Conservation (phyloP, 1,284 basidiomycete genomes). For the Ustilago bromivora region DNA sequence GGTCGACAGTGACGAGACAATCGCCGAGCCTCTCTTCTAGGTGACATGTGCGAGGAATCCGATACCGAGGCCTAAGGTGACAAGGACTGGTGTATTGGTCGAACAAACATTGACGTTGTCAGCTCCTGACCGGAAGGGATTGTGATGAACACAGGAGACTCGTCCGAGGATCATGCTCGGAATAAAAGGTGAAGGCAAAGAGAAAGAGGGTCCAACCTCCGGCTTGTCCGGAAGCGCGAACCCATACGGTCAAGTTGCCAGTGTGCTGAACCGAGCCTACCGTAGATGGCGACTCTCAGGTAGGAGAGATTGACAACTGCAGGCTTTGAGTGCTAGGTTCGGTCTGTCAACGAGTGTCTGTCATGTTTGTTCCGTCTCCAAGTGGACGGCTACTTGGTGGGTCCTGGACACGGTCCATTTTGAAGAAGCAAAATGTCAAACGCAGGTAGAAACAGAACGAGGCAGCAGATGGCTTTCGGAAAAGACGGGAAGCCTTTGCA, state of each 20-base stretch:
- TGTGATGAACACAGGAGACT: too few species aligned
- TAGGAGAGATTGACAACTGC: background rate
- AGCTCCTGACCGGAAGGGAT: too few species aligned
- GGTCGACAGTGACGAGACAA: too few species aligned
- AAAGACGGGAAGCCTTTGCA: slow-evolving; percentile 28
- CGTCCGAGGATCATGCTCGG: background rate
- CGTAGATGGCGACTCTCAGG: background rate
- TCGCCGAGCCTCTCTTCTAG: too few species aligned
- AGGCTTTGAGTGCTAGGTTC: too few species aligned
- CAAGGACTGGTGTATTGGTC: too few species aligned
- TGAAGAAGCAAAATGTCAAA: background rate
- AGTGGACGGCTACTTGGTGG: background rate
- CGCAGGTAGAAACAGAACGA: background rate
- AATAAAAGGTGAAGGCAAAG: background rate
- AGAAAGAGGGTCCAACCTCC: background rate
- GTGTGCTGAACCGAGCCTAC: background rate
- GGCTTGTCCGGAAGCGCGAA: background rate
- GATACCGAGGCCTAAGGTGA: too few species aligned
- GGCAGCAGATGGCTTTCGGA: slow-evolving; percentile 17
- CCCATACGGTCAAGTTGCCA: background rate
- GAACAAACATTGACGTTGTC: too few species aligned
- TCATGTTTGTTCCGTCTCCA: background rate
- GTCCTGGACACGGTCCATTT: background rate
- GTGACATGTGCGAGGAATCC: too few species aligned
- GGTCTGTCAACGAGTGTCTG: background rate